Evolutionary conservation across 1,284 basidiomycete genomes (phyloP), one percentile per base, ranked within the genome.

Genomic region (Marasmius sp.): DNA sequence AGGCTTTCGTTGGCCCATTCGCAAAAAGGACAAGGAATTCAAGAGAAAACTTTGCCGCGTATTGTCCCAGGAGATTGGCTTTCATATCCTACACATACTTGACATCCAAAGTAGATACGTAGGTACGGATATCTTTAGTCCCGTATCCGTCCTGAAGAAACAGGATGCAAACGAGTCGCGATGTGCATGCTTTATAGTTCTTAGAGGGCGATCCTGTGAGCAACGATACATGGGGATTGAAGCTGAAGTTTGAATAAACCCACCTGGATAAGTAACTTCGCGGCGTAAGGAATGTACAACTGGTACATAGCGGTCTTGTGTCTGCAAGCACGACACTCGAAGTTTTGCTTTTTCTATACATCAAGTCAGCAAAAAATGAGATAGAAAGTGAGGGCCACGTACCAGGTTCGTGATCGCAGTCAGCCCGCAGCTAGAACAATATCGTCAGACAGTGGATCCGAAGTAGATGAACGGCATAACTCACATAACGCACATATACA

Each of bases 401-500:
- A 27, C 5, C 27, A 27, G 27, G 27, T 27, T 27, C n/a, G n/a
- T n/a, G n/a, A n/a, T n/a, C n/a, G n/a, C n/a, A n/a, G n/a, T n/a
- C 27, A 27, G 27, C 27, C 27, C 27, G 5, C 27, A 27, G 27
- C 27, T 27, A 27, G 2, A 27, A 5, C 27, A 27, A 27, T 5
- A 27, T 27, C 27, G 27, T 27, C 27, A 27, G 5, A 27, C 27
- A 27, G 5, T 2, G 2, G 2, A 27, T 27, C 27, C 27, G 2
- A 27, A 2, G 5, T 2, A 27, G 27, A 27, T 5, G 27, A 27
- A 27, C 27, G 5, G 5, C 27, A 27, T 2, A 33, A 85, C 93
- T 71, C 67, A 95, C 92, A 95, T 94, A 75, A 97, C 95, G 74
- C 95, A 98, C 94, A 73, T n/a, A n/a, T 98, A 96, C 58, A 98